Base-by-base conservation (phyloP, 2,329 filamentous ascomycete genomes). In the Exophiala sp. region DNA sequence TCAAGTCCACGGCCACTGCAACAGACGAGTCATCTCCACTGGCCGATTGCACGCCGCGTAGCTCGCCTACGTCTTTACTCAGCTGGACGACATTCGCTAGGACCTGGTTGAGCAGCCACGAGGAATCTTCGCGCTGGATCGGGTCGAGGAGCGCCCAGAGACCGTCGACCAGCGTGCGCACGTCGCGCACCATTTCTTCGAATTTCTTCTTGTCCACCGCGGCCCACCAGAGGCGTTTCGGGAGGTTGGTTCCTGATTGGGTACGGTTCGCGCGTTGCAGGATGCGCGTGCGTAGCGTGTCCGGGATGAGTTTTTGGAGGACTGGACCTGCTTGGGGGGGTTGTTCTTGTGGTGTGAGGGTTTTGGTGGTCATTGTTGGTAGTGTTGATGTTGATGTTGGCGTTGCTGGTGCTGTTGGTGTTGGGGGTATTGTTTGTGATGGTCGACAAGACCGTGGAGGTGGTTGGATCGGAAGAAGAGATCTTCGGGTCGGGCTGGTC, bases 81-180 rank as follows among this genome's bases (percentile, higher is more conserved):
- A 41, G 8, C 18, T 24, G 38, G 38, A 41, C 23, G 8, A 41
- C 21, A n/a, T 19, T 14, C 19, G 38, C 38, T n/a, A 41, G 21
- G 10, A 41, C 38, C 11, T 41, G 8, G 38, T 27, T 41, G 1
- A 41, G 8, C 21, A 41, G 21, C 38, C 10, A 23, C 19, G 38
- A 24, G 19, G 38, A 41, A 21, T 41, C 38, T 6, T 14, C 19
- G 4, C 38, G 38, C 18, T 41, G 38, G 3, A 41, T 13, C 21
- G 38, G 38, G 38, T 41, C 38, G 13, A 41, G 38, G 11, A 41
- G 18, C 4, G 38, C 38, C 38, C 38, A 41, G 19, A 41, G 38
- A 3, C 38, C 38, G 38, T 41, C 38, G n/a, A 41, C 38, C 38
- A 41, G 21, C 5, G 18, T 24, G n/a, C 38, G 38, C 11, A 41